phyloP scores from a whole-genome alignment of 805 yeast genomes.

The Starmerella roubikii region DNA sequence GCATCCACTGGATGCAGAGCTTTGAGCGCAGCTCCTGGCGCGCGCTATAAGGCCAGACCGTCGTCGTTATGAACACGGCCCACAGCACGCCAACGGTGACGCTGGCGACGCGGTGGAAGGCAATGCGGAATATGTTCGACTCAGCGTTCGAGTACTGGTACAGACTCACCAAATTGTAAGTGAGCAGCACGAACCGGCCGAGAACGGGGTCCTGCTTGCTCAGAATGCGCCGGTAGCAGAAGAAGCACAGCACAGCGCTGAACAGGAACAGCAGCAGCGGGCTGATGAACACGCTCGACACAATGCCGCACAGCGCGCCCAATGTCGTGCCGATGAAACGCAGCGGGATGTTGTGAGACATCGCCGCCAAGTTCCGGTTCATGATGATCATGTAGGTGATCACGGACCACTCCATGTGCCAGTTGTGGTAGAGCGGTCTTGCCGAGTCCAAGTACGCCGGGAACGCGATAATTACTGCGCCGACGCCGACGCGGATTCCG shows the following conservation, averaged over 20 bases:
- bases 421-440: conserved; percentile 39
- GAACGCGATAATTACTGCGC: conserved; percentile 50
- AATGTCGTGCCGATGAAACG: conserved; percentile 55
- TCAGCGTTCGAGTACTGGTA: conserved; percentile 67
- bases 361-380: conserved; percentile 77
- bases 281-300: conserved; percentile 32
- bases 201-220: conserved; percentile 30
- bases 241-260: conserved; percentile 30
- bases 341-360: conserved; percentile 47
- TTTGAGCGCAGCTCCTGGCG: conserved; percentile 53
- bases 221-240: conserved; percentile 43
- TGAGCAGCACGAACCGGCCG: conserved; percentile 48
- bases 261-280: conserved; percentile 34
- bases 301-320: conserved; percentile 52
- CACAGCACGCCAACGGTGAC: conserved; percentile 62
- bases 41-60: conserved; percentile 64
- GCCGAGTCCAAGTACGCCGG: conserved; percentile 55
- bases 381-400: conserved; percentile 73
- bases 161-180: conserved; percentile 66
- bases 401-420: conserved; percentile 77
- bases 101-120: conserved; percentile 61
- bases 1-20: conserved; percentile 56
- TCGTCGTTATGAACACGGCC: conserved; percentile 57
- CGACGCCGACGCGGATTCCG: conserved; percentile 67
- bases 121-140: conserved; percentile 58